Base-by-base conservation (phyloP, 169 alveolate genomes). In the Theileria luwenshuni region DNA sequence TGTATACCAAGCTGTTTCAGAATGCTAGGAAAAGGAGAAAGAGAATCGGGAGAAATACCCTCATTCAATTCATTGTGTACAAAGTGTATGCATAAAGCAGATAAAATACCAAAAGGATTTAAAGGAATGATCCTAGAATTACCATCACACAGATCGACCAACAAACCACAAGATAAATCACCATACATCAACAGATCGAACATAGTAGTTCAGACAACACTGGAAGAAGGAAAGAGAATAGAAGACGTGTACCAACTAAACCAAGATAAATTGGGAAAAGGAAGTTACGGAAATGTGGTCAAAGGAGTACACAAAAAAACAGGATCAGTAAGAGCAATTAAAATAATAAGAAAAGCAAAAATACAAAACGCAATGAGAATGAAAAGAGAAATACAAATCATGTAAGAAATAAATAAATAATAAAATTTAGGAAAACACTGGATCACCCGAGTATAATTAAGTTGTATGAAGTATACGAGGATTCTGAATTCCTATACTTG, bases 391-490 rank as follows among this genome's bases (percentile, higher is more conserved):
- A 94, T 94, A 47, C 74, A 85, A 54, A 92, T 94, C 58, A 92
- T 94, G 97, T 75, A 75, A 27, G 77, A 25, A 3, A 8, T 23
- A 12, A 38, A 10, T 38, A 38, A 10, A 5, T 10, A 38, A 10
- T 38, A 7, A 38, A 38, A 2, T 25, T 43, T 48, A 75, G 84
- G 75, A 94, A 94, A 51, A 85, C 86, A 38, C 83, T 94, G 90
- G 97, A 94, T 77, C 97, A 94, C 63, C 97, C 97, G 48, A 94
- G 93, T 67, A 92, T 94, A 45, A 86, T 94, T 13, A 95, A 94
- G 76, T 90, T 95, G 52, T 92, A 88, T 49, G 97, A 95, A 85
- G 94, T 95, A 17, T 95, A 90, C 83, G 98, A 95, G 86, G 98
- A 95, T 51, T 83, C 68, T 68, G 92, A 93, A 35, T 93, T 91